Conservation (phyloP, 1,139 yeast species). For the Zygotorulaspora mrakii region DNA sequence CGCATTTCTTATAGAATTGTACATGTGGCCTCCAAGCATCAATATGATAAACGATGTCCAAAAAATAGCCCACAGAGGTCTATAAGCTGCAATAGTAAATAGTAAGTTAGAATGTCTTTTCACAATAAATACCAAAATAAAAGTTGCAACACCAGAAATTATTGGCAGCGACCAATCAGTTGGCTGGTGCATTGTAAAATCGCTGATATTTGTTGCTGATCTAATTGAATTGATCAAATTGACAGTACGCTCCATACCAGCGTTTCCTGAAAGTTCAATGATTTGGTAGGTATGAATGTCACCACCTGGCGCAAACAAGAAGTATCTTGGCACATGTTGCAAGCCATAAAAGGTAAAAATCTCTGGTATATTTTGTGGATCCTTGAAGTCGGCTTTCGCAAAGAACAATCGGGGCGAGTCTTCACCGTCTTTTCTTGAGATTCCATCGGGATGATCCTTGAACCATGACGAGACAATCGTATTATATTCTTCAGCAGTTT, state of each 20-base stretch:
- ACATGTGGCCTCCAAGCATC: constrained; percentile 91
- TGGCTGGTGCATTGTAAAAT: constrained; percentile 52
- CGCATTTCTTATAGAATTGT: constrained; percentile 73
- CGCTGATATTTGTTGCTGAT: constrained; percentile 43
- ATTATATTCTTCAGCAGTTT: constrained; percentile 63
- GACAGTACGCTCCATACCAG: constrained; percentile 26
- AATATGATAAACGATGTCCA: constrained; percentile 58
- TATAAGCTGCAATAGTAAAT: constrained; percentile 37
- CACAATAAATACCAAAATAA: constrained; percentile 30
- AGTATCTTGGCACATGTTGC: constrained; percentile 76
- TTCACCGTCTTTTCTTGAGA: constrained; percentile 28
- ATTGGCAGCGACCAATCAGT: constrained; percentile 50
- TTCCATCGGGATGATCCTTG: constrained; percentile 45
- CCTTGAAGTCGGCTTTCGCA: constrained; percentile 67
- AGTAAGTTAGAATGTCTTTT: constrained; percentile 37
- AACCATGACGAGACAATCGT: constrained; percentile 61
- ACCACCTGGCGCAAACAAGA: constrained; percentile 59
- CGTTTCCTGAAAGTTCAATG: constrained; percentile 22
- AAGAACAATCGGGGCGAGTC: constrained; percentile 54
- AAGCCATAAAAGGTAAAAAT: constrained; percentile 56
- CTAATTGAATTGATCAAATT: constrained; percentile 30
- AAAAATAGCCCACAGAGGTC: constrained; percentile 63
- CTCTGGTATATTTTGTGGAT: constrained; percentile 43
- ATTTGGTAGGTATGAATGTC: constrained; percentile 24
- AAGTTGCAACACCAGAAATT: constrained; percentile 41